Conservation (phyloP, 306 rosid species). For the Arachis hypogaea region DNA sequence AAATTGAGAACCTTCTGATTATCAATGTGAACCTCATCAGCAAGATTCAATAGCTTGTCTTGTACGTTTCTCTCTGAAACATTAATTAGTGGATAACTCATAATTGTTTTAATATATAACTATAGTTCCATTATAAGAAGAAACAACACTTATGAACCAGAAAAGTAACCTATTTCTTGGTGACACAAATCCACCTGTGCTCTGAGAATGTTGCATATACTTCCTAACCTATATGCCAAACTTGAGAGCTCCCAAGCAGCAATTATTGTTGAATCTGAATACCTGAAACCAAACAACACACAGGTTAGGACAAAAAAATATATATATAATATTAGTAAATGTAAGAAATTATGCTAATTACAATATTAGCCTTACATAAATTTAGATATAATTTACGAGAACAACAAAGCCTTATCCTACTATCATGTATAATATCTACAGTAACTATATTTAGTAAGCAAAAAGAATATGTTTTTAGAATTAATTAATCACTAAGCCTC, state of each 20-base stretch:
- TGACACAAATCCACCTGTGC: constrained; percentile 34
- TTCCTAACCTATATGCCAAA: constrained; percentile 55
- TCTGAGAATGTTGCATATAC: constrained; percentile 48
- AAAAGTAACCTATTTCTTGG: constrained; percentile 33
- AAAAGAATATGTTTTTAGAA: constrained; percentile 7
- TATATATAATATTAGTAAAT: too few species aligned
- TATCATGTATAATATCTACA: too few species aligned
- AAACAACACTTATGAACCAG: not conserved
- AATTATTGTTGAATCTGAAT: constrained; percentile 43
- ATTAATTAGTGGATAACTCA: not conserved
- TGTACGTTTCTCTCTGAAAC: constrained; percentile 56
- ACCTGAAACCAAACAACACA: constrained; percentile 39
- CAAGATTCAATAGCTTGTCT: constrained; percentile 48
- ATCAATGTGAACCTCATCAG: constrained; percentile 40
- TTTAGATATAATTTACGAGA: too few species aligned
- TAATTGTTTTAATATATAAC: too few species aligned
- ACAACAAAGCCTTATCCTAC: too few species aligned
- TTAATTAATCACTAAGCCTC: constrained; percentile 28
- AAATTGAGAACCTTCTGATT: constrained; percentile 62
- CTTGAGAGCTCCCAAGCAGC: constrained; percentile 77
- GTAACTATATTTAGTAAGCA: not conserved
- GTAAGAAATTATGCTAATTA: too few species aligned
- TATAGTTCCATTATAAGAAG: constrained; percentile 10
- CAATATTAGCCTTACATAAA: too few species aligned
- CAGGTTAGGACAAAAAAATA: too few species aligned